Evolutionary conservation across 371 early-diverging fungal genomes (phyloP), one percentile per base, ranked within the genome.

Genomic region (Apophysomyces sp.): DNA sequence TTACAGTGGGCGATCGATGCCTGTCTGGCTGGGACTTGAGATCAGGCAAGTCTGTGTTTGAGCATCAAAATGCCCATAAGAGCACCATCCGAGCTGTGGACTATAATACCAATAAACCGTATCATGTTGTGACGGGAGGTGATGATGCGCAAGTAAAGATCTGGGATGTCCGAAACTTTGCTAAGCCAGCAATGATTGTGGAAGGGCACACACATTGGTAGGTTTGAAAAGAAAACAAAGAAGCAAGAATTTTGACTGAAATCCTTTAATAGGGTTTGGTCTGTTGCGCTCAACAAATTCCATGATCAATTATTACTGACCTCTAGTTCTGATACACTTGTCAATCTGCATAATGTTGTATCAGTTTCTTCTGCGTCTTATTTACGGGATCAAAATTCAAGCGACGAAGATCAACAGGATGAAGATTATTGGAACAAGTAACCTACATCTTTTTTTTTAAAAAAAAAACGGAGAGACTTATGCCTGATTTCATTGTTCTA

Each of bases 221-320:
- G 62, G 39, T 54, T 34, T 15, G 4, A 52, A 8, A 18, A 52
- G 53, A 16, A 21, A 32, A 31, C 7, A 31, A 29, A 32, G 27
- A 2, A 32, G 29, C 21, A 15, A 21, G 9, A 21, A 1, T 8
- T 24, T 41, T 28, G 34, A 26, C 34, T 41, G 27, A 41, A 28
- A 15, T 49, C 55, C 51, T 18, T 26, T 26, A 1, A 32, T 61
- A 92, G 92, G 95, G 80, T 96, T 9, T 92, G 91, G 88, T 79
- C 84, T 8, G 89, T 95, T 15, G 84, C 85, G 3, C 95, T 89
- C 72, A 96, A 97, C 74, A 81, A 78, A 24, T 88, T 86, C 59
- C 94, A 96, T 68, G 98, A 97, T 74, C 96, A 96, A 73, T 73
- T 97, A 15, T 62, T 97, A 29, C 75, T 97, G 34, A 86, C 92